Conservation (phyloP, 352 stramenopile species). For the Nothophytophthora sp. region DNA sequence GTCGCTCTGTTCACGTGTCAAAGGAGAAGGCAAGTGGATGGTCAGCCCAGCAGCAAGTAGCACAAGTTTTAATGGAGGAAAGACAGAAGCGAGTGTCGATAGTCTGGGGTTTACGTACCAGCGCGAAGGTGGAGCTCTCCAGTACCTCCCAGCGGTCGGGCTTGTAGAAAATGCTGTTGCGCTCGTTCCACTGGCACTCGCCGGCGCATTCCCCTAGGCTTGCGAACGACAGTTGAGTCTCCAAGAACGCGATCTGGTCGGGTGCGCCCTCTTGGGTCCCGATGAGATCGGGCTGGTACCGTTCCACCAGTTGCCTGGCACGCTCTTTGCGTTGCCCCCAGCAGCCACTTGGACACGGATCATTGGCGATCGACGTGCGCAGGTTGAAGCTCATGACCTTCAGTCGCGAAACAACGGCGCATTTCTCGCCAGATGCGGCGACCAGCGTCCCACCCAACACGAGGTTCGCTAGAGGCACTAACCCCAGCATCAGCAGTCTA, state of each 20-base stretch:
- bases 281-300: slow-evolving; percentile 59
- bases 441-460: too few relatives aligned
- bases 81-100: background rate
- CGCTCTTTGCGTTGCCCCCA: slow-evolving; percentile 52
- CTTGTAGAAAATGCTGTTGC: slow-evolving; percentile 69
- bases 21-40: background rate
- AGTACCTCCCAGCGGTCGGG: slow-evolving; percentile 40
- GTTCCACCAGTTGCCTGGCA: slow-evolving; percentile 32
- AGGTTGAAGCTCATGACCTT: slow-evolving; percentile 75
- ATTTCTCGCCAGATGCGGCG: too few relatives aligned
- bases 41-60: background rate
- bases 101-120: slow-evolving; percentile 31
- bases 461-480: too few relatives aligned
- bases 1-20: slow-evolving; percentile 47
- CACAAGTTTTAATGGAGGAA: background rate
- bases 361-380: slow-evolving; percentile 50
- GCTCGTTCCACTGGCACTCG: slow-evolving; percentile 54
- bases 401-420: slow-evolving; percentile 13
- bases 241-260: slow-evolving; percentile 51
- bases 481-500: too few relatives aligned
- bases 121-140: slow-evolving; percentile 45
- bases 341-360: slow-evolving; percentile 55
- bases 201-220: slow-evolving; percentile 57
- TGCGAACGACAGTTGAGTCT: slow-evolving; percentile 36
- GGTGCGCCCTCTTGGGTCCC: slow-evolving; percentile 59